Evolutionary conservation across 2,329 filamentous ascomycete species (phyloP).

Genomic region (Hymenoscyphus fraxineus): DNA sequence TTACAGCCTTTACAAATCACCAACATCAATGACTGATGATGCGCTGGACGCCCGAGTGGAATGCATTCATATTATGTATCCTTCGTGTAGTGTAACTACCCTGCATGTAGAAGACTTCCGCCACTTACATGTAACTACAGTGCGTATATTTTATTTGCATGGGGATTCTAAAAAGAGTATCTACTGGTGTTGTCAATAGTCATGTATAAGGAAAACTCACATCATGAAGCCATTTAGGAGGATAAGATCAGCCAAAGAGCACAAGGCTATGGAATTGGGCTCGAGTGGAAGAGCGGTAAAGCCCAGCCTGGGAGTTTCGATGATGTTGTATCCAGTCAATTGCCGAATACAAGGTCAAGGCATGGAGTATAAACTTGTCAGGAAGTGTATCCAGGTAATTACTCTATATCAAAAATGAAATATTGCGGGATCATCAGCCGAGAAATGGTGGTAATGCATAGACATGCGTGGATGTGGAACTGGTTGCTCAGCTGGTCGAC

Average conservation of each 20-base stretch:
- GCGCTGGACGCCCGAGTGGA: neutral
- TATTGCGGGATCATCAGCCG: neutral
- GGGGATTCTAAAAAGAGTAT: neutral
- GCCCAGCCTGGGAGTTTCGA: slow-evolving; percentile 5
- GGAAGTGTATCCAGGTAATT: neutral
- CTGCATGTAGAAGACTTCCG: neutral
- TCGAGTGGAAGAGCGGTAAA: slow-evolving; percentile 6
- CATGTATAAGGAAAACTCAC: too few species aligned
- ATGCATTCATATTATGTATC: neutral
- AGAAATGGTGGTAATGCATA: neutral
- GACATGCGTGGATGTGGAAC: neutral
- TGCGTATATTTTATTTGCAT: neutral
- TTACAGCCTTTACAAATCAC: neutral
- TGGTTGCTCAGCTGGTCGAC: neutral
- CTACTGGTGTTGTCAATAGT: neutral
- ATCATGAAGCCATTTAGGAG: neutral
- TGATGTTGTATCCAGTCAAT: slow-evolving; percentile 2
- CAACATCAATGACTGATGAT: neutral
- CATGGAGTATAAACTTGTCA: neutral
- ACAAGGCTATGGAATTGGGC: slow-evolving; percentile 4
- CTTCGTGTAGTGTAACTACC: neutral
- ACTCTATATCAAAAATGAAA: neutral
- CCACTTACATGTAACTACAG: neutral
- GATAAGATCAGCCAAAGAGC: neutral
- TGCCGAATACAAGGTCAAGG: neutral